Evolutionary conservation across 129 eudicot species (phyloP).

Genomic region (Apium graveolens): DNA sequence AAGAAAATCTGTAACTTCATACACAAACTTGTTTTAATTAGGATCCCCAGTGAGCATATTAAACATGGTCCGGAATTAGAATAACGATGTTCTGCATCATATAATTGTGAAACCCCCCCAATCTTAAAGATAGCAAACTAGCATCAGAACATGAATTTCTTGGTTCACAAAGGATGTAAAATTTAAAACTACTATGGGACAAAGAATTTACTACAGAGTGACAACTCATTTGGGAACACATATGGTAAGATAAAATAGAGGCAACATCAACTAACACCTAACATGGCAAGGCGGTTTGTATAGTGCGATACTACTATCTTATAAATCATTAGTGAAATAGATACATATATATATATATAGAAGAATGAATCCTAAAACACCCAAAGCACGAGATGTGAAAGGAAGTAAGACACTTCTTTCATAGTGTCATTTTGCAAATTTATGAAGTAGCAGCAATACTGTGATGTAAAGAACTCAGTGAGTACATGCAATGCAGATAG

Average conservation of each 20-base stretch:
- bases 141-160: background rate
- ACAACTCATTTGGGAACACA: background rate
- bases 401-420: background rate
- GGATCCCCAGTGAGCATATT: background rate
- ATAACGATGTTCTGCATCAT: background rate
- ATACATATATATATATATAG: background rate
- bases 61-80: background rate
- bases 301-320: background rate
- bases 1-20: background rate
- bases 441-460: background rate
- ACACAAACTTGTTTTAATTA: background rate
- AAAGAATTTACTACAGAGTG: background rate
- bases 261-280: background rate
- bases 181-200: background rate
- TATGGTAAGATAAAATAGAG: background rate
- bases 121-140: background rate
- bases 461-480: background rate
- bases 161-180: background rate
- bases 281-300: background rate
- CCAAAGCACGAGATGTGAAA: background rate
- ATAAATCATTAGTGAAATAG: background rate
- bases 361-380: background rate
- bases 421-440: background rate
- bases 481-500: background rate
- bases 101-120: background rate